Base-by-base conservation (phyloP, 257 asterid genomes). In the Penstemon barbatus region DNA sequence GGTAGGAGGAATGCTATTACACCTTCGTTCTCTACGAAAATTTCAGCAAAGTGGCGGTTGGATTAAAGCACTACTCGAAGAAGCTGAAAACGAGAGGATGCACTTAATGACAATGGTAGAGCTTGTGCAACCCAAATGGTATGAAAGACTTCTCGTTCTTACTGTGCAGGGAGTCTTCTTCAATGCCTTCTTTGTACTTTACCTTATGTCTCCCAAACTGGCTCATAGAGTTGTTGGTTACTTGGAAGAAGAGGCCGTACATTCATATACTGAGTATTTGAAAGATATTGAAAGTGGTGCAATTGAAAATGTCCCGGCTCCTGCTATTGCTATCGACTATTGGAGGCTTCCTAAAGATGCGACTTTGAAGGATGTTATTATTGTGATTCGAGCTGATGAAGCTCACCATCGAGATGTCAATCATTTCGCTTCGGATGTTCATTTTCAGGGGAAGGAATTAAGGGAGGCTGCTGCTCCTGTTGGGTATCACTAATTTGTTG, bases 331-430 rank as follows among this genome's bases (percentile, higher is more conserved):
- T 6, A 86, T 89, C 38, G 97, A 92, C 74, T 92, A 92, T 74
- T 92, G 98, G 98, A 85, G 97, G 8, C 85, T 92, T 74, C 95
- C 92, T 0, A 79, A 82, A 65, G 82, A 84, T 73, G 92, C 97
- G 48, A 89, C 86, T 69, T 74, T 92, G 65, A 87, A 80, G 83
- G 96, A 89, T 74, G 97, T 86, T 53, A 77, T 92, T 62, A 82
- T 79, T 36, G 97, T 92, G 59, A 83, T 92, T 72, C 89, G 95
- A 42, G 97, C 98, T 42, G 98, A 92, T 73, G 98, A 92, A 79
- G 98, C 98, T 68, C 98, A 92, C 77, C 98, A 92, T 64, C 91
- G 97, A 7, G 98, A 92, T 65, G 98, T 92, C 85, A 92, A 92
- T 82, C 98, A 92, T 82, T 89, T 89, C 76, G 97, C 98, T 69